Base-by-base conservation (phyloP, 2,329 filamentous ascomycete species). In the Hymenoscyphus albidus region DNA sequence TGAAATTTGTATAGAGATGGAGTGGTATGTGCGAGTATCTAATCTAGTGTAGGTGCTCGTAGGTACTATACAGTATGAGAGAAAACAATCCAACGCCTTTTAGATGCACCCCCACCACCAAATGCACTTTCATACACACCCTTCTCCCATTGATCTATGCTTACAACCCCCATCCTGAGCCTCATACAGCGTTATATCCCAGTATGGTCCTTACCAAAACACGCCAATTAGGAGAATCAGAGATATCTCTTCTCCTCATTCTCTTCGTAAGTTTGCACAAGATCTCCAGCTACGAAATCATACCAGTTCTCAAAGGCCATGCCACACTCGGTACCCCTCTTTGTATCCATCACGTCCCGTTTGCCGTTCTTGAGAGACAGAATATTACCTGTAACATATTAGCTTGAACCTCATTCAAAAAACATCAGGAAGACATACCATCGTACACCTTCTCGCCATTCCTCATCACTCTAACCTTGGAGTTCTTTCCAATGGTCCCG, bases 321-420 rank as follows among this genome's bases (percentile, higher is more conserved):
- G 70, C 95, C 95, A 73, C 95, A 99, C 78, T 99, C 95, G n/a
- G 84, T 86, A 65, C 93, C 93, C 78, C 96, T 98, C 72, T 87
- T 88, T 87, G 96, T 95, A 74, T 97, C 92, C 57, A 82, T 81
- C 38, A 95, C 91, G 69, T 97, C 92, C 76, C 96, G 96, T 83
- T 98, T 97, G 76, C 90, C 87, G 73, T 96, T 91, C 80, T 95
- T 97, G 65, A 99, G 85, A 1, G 91, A 91, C 18, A 86, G 83
- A 55, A 98, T 85, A 61, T 83, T 83, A 69, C 93, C 94, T 97
- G 31, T 59, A 58, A 27, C 5, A 54, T 58, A 35, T 58, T 66
- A 62, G 59, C 55, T 40, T 54, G 14, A 7, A 18, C 18, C 10
- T 40, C 16, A n/a, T 18, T 54, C 1, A 51, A 38, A 42, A 16